Base-by-base conservation (phyloP, 306 rosid genomes). In the Morella rubra region DNA sequence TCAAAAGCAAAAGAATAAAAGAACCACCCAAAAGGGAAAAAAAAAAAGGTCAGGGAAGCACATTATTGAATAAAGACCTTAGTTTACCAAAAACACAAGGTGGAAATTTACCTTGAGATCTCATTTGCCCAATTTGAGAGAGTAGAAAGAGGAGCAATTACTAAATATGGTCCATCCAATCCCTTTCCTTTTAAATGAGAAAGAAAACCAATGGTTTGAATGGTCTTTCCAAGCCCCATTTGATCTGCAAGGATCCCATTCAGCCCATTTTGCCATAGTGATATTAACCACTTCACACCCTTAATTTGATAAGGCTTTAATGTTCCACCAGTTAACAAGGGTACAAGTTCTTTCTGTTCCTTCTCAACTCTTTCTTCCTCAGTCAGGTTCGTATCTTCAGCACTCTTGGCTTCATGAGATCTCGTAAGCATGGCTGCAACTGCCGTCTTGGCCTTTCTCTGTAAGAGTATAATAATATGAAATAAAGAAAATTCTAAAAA, bases 171-270 rank as follows among this genome's bases (percentile, higher is more conserved):
- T 55, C 98, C 98, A 86, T 92, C 85, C 82, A 96, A 73, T 76
- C 97, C 97, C 60, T 89, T 92, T 27, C 89, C 89, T 82, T 90
- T 96, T 12, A 96, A 80, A 88, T 96, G 99, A 55, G 97, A 78
- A 71, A 96, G 90, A 79, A 96, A 93, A 76, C 93, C 93, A 77
- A 96, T 92, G 7, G 99, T 91, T 81, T 96, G 99, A 79, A 96
- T 96, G 19, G 99, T 96, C 92, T 96, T 96, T 78, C 99, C 99
- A 52, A 96, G 99, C 75, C 99, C 99, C 99, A 96, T 96, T 87
- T 96, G 99, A 85, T 96, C 99, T 44, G 99, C 99, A 69, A 96
- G 97, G 83, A 96, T 96, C 74, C 99, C 99, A 77, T 96, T 96
- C 79, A 96, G 54, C 46, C 99, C 99, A 91, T 96, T 96, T 87